Evolutionary conservation across 2,329 filamentous ascomycete species (phyloP).

Genomic region (Fusarium aywerte): DNA sequence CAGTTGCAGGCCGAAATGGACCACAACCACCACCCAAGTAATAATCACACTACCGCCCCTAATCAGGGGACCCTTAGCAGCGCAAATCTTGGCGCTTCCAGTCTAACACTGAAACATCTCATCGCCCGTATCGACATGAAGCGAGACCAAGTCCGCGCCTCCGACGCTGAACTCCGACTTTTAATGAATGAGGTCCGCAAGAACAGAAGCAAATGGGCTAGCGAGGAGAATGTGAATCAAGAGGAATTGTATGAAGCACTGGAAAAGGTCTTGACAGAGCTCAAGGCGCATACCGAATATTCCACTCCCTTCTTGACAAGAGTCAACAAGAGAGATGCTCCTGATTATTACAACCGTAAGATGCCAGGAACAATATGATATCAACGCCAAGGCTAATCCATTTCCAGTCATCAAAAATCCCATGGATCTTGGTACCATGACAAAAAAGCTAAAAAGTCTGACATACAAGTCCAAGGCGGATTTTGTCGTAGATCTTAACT

Average conservation of each 20-base stretch:
- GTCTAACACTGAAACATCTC: conserved; percentile 94
- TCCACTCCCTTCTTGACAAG: conserved; percentile 94
- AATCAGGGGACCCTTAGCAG: conserved; percentile 91
- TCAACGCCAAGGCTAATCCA: conserved; percentile 38
- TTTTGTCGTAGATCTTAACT: conserved; percentile 90
- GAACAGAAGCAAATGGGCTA: conserved; percentile 98
- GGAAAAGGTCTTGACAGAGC: conserved; percentile 95
- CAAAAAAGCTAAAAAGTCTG: conserved; percentile 90
- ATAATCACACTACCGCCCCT: conserved; percentile 62
- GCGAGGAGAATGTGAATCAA: conserved; percentile 95
- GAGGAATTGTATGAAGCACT: conserved; percentile 97
- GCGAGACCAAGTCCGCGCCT: conserved; percentile 87
- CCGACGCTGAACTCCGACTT: conserved; percentile 89
- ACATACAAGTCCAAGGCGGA: conserved; percentile 91
- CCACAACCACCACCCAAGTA: conserved; percentile 65
- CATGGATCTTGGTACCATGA: conserved; percentile 98
- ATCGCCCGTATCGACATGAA: conserved; percentile 96
- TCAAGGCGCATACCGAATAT: conserved; percentile 97
- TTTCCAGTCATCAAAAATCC: conserved; percentile 86
- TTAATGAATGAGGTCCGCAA: conserved; percentile 98
- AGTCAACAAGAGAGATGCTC: conserved; percentile 96
- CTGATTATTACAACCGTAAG: conserved; percentile 92
- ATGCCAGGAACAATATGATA: conserved; percentile 28
- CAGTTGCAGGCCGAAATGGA: conserved; percentile 97
- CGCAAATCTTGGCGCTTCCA: conserved; percentile 94